Conservation (phyloP, 345 rosid species). For the Gossypium mustelinum region DNA sequence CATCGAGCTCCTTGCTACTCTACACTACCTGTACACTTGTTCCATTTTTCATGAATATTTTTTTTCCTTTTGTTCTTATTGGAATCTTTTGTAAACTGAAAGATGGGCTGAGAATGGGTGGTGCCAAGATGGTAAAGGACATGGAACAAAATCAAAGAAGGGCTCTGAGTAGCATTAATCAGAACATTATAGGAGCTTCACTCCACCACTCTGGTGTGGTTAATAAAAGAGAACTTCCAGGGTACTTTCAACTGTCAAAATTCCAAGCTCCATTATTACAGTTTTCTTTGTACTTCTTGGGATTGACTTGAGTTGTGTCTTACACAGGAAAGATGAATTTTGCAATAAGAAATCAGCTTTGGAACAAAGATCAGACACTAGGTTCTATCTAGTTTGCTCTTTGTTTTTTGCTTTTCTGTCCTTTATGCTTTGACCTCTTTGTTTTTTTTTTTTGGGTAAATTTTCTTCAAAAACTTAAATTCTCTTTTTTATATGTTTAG, state of each 20-base stretch:
- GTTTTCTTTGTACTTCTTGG: background rate
- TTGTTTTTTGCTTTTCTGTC: background rate
- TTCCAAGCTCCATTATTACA: background rate
- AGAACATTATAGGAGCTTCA: background rate
- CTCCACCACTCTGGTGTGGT: background rate
- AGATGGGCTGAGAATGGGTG: background rate
- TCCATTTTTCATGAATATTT: background rate
- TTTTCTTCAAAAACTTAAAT: background rate
- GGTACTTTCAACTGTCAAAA: background rate
- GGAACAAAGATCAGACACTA: constrained; percentile 8
- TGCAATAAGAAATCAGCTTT: constrained; percentile 2
- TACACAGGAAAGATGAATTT: background rate
- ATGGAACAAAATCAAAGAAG: constrained; percentile 4
- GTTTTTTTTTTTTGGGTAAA: background rate
- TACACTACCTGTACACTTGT: too few species aligned
- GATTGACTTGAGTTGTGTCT: background rate
- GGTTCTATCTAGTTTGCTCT: background rate
- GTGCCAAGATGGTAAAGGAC: background rate
- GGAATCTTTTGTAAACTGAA: background rate
- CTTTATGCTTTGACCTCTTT: background rate
- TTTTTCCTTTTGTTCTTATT: background rate
- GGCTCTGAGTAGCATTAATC: constrained; percentile 2
- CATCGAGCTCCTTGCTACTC: too few species aligned
- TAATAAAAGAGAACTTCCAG: background rate
- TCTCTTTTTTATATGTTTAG: background rate